A percentile compares a stretch with the other conserved stretches of the same genome.
phyloP scores from a whole-genome alignment of 2,329 filamentous ascomycete genomes.

The Diaporthe sp. region DNA sequence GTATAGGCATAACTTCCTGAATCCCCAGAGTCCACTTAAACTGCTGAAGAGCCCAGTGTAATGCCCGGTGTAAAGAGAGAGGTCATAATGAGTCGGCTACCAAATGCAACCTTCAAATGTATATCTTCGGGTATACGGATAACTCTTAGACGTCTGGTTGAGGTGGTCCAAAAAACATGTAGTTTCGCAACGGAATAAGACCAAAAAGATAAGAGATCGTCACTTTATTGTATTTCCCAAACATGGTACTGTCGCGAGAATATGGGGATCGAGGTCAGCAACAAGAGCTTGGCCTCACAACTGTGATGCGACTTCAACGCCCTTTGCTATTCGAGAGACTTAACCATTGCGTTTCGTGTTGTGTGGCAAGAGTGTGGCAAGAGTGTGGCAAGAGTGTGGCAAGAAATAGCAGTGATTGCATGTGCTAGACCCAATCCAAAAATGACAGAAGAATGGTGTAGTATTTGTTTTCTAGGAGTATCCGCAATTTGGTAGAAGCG shows the following conservation, averaged over 20 bases:
- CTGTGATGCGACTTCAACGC: neutral
- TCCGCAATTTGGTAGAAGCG: neutral
- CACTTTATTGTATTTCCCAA: neutral
- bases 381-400: neutral
- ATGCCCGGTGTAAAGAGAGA: neutral
- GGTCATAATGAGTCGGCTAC: accelerated
- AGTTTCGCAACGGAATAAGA: neutral
- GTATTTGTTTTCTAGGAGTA: neutral
- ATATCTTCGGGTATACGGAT: neutral
- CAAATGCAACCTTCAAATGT: neutral
- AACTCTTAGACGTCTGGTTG: neutral
- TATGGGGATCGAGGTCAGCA: neutral
- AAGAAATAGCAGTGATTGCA: neutral
- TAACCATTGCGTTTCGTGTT: neutral
- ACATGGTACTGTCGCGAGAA: neutral
- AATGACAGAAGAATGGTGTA: neutral
- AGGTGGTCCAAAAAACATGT: neutral
- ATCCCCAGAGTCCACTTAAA: neutral
- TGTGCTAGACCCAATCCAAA: neutral
- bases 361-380: neutral
- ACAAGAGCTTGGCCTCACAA: neutral
- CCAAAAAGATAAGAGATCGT: neutral
- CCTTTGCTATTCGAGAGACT: neutral
- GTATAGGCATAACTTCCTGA: too few relatives aligned
- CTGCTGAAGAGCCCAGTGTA: neutral